Evolutionary conservation across 768 basidiomycete genomes (phyloP), one percentile per base, ranked within the genome.

Genomic region (Suillus clintonianus): DNA sequence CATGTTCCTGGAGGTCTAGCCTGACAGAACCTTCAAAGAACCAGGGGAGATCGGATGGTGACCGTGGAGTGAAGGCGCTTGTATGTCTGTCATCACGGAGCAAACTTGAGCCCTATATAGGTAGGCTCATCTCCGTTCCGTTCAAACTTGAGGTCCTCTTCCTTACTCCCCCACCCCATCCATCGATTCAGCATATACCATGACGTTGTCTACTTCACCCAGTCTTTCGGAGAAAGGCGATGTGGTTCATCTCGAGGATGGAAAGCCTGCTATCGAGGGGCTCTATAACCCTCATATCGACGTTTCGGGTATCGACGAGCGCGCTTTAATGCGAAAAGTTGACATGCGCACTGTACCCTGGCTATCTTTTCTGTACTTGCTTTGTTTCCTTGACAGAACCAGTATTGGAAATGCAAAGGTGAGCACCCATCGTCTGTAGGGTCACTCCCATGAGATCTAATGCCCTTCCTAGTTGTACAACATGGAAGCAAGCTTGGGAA

Each of bases 311-410:
- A 77, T 93, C 55, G 85, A 93, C 70, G 91, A 91, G 74, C 83
- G 83, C 62, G 87, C 85, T 71, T 72, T 92, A 64, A 70, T 93
- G 65, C 79, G 90, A 69, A 92, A 90, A 76, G 82, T 92, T 54
- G 89, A 90, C 74, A 67, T 80, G 63, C 82, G 82, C n/a, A 81
- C 89, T 65, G 81, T 89, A 42, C 86, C 88, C 11, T 91, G 89
- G 90, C 70, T 90, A 45, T 87, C 90, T 5, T 82, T 95, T 60
- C 75, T 94, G 68, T 92, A 92, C 75, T 79, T 93, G 42, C 79
- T 94, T 43, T 88, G 88, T 67, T 93, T 92, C 80, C 74, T 87
- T 60, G 85, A 86, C 65, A 79, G 86, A 34, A 83, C 84, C 65
- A 84, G 82, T 62, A 82, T 85, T 62, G 85, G 83, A 42, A 85